Evolutionary conservation across 1,139 yeast species (phyloP), one percentile per base, ranked within the genome.

Genomic region (Geotrichum siamense): DNA sequence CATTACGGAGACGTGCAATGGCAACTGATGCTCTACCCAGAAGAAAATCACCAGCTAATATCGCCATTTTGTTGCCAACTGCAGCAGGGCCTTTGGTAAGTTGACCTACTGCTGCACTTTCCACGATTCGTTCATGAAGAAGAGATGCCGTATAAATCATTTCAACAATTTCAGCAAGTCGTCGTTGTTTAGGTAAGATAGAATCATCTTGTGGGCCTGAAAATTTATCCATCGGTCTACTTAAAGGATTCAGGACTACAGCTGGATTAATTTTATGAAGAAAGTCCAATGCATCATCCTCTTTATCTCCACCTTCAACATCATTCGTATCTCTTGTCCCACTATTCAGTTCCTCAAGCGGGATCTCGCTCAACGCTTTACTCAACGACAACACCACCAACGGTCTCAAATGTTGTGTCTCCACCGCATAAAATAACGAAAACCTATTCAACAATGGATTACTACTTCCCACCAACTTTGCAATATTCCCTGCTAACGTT

Each of bases 71-170:
- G 65, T 91, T 91, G 28, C 94, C 84, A 64, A 89, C 93, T 6
- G 96, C 97, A 51, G 82, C 75, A 63, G 89, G 89, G 1, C 96
- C 97, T 53, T 85, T 78, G 16, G 94, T 94, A 58, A 85, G 73
- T 31, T 95, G 94, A 53, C 98, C 73, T 22, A 91, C 74, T 57
- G 86, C 96, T 0, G 96, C 82, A 56, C 82, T 76, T 65, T 91
- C 99, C 56, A 93, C 89, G 49, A 91, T 97, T 63, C 91, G 98
- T 65, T 91, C 99, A 62, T 91, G 99, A 44, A 91, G 73, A 51
- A 91, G 68, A 10, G 94, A 82, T 2, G 98, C 97, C 1, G 98
- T 91, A 63, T 93, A 98, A 52, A 91, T 91, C 96, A 91, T 86
- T 65, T 91, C 99, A n/a, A 91, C 96, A 56, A 91, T 89, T 65